Evolutionary conservation across 2,329 filamentous ascomycete species (phyloP).

Genomic region (Stagonosporopsis chrysanthemi): DNA sequence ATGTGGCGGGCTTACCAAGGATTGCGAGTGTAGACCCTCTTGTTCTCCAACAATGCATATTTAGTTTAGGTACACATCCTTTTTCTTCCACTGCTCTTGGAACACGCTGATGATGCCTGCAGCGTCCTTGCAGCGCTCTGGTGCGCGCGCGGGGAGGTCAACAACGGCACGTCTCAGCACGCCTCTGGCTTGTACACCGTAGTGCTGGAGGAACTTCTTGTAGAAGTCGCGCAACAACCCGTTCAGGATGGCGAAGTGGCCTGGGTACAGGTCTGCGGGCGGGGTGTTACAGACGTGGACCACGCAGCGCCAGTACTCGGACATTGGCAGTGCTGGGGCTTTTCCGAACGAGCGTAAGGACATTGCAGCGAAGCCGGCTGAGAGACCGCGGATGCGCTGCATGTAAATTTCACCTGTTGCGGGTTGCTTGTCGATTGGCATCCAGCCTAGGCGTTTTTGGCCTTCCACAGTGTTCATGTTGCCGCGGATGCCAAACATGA

Average conservation of each 20-base stretch:
- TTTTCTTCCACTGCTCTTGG: constrained; percentile 43
- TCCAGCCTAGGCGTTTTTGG: constrained; percentile 43
- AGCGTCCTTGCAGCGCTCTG: constrained; percentile 33
- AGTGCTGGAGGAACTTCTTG: constrained; percentile 79
- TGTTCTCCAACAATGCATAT: neutral
- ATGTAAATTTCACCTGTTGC: constrained; percentile 71
- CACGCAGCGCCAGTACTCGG: constrained; percentile 82
- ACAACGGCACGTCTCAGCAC: constrained; percentile 74
- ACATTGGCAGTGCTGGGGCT: constrained; percentile 76
- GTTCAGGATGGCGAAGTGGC: constrained; percentile 60
- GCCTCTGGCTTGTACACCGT: constrained; percentile 77
- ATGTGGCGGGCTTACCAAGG: neutral
- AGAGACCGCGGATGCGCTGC: constrained; percentile 83
- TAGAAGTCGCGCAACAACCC: constrained; percentile 69
- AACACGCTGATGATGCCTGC: constrained; percentile 42
- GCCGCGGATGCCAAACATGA: constrained; percentile 83
- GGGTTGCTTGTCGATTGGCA: constrained; percentile 34
- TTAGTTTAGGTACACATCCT: constrained; percentile 26
- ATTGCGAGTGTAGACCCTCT: neutral
- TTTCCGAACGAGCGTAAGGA: constrained; percentile 74
- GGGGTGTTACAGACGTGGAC: constrained; percentile 80
- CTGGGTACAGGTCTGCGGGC: constrained; percentile 55
- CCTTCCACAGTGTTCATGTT: constrained; percentile 69
- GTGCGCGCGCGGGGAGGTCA: constrained; percentile 67
- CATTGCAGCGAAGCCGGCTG: constrained; percentile 82